These are phyloP conservation scores for Sporothrix schenckii DNA, from an alignment of 2,329 filamentous ascomycete species.

Conservation along the genomic window DNA sequence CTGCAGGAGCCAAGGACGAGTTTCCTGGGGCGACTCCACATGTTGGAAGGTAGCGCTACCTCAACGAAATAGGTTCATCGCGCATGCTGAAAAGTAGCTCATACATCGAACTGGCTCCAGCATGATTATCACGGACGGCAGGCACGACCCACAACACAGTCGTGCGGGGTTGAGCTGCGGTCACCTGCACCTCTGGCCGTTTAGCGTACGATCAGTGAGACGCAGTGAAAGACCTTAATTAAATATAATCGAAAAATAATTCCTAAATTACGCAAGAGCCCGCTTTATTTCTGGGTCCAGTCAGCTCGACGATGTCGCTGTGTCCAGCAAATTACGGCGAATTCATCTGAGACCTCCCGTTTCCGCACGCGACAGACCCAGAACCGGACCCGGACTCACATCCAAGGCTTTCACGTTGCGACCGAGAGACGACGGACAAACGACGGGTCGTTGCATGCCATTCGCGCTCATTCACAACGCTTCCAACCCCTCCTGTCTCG, in stretches of 20 bases:
- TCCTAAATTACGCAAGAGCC: neutral
- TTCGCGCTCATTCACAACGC: neutral
- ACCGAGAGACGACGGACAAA: neutral
- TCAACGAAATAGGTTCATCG: neutral
- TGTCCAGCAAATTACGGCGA: slow-evolving; percentile 13
- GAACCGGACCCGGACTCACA: slow-evolving; percentile 17
- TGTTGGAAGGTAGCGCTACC: slow-evolving; percentile 23
- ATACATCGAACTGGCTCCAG: slow-evolving; percentile 11
- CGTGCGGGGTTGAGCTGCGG: slow-evolving; percentile 32
- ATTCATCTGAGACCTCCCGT: slow-evolving; percentile 14
- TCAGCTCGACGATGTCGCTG: slow-evolving; percentile 14
- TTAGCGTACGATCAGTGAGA: slow-evolving; percentile 29
- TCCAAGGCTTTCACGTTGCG: neutral
- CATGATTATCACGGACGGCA: slow-evolving; percentile 18
- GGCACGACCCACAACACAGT: slow-evolving; percentile 26
- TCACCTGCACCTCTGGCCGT: slow-evolving; percentile 31
- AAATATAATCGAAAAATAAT: slow-evolving; percentile 24
- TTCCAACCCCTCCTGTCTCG: neutral
- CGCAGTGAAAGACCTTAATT: slow-evolving; percentile 10
- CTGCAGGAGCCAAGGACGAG: slow-evolving; percentile 29
- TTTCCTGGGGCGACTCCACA: slow-evolving; percentile 31
- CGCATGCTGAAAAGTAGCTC: neutral
- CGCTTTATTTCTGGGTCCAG: neutral
- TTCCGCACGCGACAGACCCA: neutral
- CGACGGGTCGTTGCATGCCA: neutral